A percentile compares a stretch with the other conserved stretches of the same genome.
These are phyloP conservation scores for Dichotomocladium elegans DNA, from an alignment of 371 early-diverging fungal genomes.

Conservation along the genomic window DNA sequence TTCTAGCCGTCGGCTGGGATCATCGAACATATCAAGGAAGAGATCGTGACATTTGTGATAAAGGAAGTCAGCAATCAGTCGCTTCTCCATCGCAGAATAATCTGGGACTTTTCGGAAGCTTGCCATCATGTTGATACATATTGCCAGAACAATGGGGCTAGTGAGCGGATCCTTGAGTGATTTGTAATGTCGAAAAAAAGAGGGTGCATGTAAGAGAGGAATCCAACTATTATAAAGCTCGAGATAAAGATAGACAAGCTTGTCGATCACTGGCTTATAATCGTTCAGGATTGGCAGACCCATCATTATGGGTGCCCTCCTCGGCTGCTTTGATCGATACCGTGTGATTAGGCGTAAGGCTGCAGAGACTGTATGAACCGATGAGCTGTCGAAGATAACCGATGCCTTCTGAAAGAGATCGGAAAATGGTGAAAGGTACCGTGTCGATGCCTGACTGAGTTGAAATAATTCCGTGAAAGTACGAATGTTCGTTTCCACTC, in stretches of 20 bases:
- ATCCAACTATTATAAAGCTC: not conserved
- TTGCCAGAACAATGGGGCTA: conserved; percentile 7
- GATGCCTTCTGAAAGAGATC: conserved; percentile 2
- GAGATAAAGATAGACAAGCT: not conserved
- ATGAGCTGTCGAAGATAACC: conserved; percentile 1
- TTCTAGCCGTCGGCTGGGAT: conserved; percentile 13
- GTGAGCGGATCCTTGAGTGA: conserved; percentile 4
- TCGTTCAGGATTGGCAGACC: not conserved
- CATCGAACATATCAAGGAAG: conserved; percentile 16
- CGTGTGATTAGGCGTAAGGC: not conserved
- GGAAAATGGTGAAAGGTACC: conserved; percentile 11
- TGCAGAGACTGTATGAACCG: not conserved
- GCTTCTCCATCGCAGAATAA: conserved; percentile 3
- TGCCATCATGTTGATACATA: conserved; percentile 4
- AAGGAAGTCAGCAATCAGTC: conserved; percentile 14
- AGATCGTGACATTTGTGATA: conserved; percentile 4
- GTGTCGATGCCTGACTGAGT: conserved; percentile 4
- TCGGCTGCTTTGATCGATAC: not conserved
- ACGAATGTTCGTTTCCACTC: conserved; percentile 7
- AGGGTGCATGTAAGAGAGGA: conserved; percentile 4
- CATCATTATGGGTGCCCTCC: not conserved
- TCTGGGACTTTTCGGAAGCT: not conserved
- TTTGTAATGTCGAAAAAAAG: conserved; percentile 4
- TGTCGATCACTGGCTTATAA: not conserved
- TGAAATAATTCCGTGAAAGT: conserved; percentile 5